Evolutionary conservation across 805 yeast species (phyloP).

Genomic region (Spathaspora boniae): DNA sequence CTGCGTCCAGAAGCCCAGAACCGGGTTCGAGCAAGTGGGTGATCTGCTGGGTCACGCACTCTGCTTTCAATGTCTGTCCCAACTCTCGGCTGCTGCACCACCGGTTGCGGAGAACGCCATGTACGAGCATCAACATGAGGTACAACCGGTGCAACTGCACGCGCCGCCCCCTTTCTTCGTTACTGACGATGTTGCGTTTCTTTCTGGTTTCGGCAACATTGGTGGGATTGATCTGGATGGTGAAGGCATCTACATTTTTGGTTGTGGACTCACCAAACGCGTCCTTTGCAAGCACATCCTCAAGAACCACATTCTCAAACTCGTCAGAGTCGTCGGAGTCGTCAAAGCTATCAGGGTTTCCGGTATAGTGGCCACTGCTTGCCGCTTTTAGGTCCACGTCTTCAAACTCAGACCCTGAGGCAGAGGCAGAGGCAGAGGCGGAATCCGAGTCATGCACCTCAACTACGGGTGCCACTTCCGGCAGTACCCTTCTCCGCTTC

Average conservation of each 20-base stretch:
- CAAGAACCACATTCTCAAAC: slow-evolving; percentile 22
- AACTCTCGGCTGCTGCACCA: slow-evolving; percentile 64
- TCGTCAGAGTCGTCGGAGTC: slow-evolving; percentile 18
- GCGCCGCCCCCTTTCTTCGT: slow-evolving; percentile 56
- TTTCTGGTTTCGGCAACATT: slow-evolving; percentile 18
- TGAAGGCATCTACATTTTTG: slow-evolving; percentile 2
- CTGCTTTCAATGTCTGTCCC: slow-evolving; percentile 34
- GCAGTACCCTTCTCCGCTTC: background rate
- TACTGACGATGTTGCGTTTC: slow-evolving; percentile 37
- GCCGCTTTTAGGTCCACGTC: slow-evolving; percentile 21
- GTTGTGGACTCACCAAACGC: background rate
- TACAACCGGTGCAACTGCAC: slow-evolving; percentile 55
- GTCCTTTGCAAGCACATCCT: too few relatives aligned
- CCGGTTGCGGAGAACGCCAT: slow-evolving; percentile 63
- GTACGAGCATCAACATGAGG: slow-evolving; percentile 57
- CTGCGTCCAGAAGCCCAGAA: slow-evolving; percentile 20
- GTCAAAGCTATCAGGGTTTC: slow-evolving; percentile 6
- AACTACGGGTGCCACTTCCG: slow-evolving; percentile 3
- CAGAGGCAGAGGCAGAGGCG: background rate
- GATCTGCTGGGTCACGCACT: slow-evolving; percentile 7
- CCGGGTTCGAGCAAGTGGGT: background rate
- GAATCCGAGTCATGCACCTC: slow-evolving; percentile 2
- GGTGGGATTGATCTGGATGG: slow-evolving; percentile 14
- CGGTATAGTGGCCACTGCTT: background rate
- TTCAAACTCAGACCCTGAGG: slow-evolving; percentile 18